Base-by-base conservation (phyloP, 495 filamentous ascomycete species). In the Amphirosellinia nigrospora region DNA sequence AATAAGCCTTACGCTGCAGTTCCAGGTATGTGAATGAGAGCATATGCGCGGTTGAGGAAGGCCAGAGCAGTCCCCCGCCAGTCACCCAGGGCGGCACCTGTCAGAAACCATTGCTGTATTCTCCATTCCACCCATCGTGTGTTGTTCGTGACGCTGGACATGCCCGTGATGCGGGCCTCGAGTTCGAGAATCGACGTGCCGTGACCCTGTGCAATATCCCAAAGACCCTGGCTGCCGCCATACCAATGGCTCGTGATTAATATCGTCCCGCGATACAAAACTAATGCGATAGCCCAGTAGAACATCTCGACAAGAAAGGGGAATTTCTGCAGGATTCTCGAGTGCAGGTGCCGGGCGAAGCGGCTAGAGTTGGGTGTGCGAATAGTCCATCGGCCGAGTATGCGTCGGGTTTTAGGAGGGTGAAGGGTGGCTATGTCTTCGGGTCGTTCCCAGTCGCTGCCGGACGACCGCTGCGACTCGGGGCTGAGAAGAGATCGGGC, bases 1-100 rank as follows among this genome's bases (percentile, higher is more conserved):
- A 2, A 50, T 39, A 88, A 67, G 90, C 86, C 77, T 23, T 69
- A 74, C 72, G 86, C 84, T 61, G 93, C 93, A 4, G 92, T 93
- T 16, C 91, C 91, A 0, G 91, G 92, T 66, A 94, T 94, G 77
- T 94, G 92, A 71, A 94, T 92, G 73, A 93, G 93, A 1, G 90
- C 92, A 75, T 94, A 94, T 16, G 87, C 86, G 75, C 88, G 84
- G 73, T 94, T 94, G 72, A 82, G 81, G 16, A 72, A 66, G 41
- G 71, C 72, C 8, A 81, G 70, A 39, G 64, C 68, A 53, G 32
- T 45, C 11, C 63, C 73, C 15, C 73, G 64, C 70, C 70, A 75
- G 76, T 82, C 79, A 70, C 79, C 36, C 64, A 71, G 70, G 75
- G 72, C 48, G 77, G 74, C 50, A 60, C 67, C 70, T 21, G 66